Conservation (phyloP, 2,329 filamentous ascomycete species). For the Penicillium palitans region DNA sequence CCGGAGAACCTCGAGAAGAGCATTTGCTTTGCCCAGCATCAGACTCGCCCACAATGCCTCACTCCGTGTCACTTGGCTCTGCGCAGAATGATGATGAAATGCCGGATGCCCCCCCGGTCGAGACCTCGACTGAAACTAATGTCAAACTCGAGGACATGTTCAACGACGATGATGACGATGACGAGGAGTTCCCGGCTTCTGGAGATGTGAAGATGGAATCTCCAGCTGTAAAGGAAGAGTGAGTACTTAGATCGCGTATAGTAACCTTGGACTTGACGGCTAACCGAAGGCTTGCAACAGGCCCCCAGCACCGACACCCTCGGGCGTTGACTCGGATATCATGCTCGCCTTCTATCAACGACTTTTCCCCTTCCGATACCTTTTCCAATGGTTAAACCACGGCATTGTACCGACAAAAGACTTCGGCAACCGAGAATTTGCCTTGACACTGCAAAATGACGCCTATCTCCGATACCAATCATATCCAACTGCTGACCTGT, state of each 20-base stretch:
- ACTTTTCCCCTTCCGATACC: conserved; percentile 87
- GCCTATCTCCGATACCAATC: conserved; percentile 91
- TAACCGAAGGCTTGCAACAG: conserved; percentile 27
- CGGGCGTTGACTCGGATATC: conserved; percentile 71
- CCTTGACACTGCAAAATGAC: conserved; percentile 90
- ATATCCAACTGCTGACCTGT: conserved; percentile 66
- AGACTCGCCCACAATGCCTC: conserved; percentile 35
- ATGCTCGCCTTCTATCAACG: conserved; percentile 95
- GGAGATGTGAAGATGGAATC: conserved; percentile 48
- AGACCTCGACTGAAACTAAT: conserved; percentile 19
- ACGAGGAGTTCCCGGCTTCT: conserved; percentile 56
- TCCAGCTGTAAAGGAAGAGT: conserved; percentile 43
- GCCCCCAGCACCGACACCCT: conserved; percentile 39
- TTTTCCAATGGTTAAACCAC: conserved; percentile 98
- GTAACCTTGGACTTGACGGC: conserved; percentile 4
- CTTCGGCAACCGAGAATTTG: conserved; percentile 92
- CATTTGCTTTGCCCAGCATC: conserved; percentile 1
- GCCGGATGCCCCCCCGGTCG: conserved; percentile 43
- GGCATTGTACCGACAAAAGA: conserved; percentile 80
- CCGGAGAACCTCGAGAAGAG: not conserved
- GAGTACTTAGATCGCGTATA: conserved; percentile 19
- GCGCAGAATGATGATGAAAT: conserved; percentile 41
- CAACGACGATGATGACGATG: conserved; percentile 55
- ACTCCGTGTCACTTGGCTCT: conserved; percentile 43
- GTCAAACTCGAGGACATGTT: conserved; percentile 61